phyloP scores from a whole-genome alignment of 164 flowering plant genomes.

The Berberis thunbergii region DNA sequence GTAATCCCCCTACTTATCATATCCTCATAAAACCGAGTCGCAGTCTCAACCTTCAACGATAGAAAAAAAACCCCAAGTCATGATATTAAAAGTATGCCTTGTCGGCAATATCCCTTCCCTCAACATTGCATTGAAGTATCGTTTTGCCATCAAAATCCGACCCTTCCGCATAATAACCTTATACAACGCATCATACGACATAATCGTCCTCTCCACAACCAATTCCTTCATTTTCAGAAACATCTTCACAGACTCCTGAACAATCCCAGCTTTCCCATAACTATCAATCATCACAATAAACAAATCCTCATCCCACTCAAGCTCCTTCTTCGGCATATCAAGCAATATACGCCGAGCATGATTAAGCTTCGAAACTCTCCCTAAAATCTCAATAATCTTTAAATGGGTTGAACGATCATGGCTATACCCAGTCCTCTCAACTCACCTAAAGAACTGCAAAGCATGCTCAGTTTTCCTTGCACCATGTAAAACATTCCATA shows the following conservation, averaged over 20 bases:
- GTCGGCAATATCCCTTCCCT: conserved; percentile 72
- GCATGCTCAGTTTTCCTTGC: conserved; percentile 67
- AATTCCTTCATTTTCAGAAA: conserved; percentile 75
- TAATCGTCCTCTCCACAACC: conserved; percentile 49
- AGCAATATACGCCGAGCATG: conserved; percentile 84
- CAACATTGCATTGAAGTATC: conserved; percentile 80
- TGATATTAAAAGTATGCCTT: conserved; percentile 57
- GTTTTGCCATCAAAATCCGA: conserved; percentile 78
- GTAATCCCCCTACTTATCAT: conserved; percentile 59
- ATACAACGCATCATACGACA: conserved; percentile 66
- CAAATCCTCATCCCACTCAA: conserved; percentile 77
- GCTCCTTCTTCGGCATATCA: conserved; percentile 83
- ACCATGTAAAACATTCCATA: conserved; percentile 59
- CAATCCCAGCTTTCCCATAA: conserved; percentile 83
- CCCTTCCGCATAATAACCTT: conserved; percentile 75
- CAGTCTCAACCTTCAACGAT: conserved; percentile 57
- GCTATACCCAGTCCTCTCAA: conserved; percentile 58
- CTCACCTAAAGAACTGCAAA: conserved; percentile 85
- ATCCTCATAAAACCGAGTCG: conserved; percentile 69
- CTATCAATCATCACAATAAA: conserved; percentile 64
- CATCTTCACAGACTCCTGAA: conserved; percentile 84
- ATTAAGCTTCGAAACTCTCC: conserved; percentile 56
- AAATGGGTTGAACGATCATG: conserved; percentile 53
- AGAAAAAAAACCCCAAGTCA: conserved; percentile 86
- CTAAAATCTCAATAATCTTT: conserved; percentile 70